Conservation (phyloP, 495 filamentous ascomycete genomes). For the Penicillium dipodomyicola region DNA sequence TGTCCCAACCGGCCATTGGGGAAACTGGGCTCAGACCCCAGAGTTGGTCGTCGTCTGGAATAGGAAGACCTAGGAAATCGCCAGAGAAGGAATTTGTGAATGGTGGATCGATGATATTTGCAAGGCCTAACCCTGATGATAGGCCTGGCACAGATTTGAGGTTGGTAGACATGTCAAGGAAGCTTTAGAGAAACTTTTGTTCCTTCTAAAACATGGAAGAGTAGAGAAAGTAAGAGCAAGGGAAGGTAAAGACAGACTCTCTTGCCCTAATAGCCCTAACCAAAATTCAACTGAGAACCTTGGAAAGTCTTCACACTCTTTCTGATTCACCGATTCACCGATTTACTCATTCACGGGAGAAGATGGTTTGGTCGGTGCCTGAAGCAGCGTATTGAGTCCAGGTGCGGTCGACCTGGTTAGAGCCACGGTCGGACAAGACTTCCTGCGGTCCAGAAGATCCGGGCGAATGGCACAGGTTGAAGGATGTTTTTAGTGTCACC, state of each 20-base stretch:
- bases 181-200: slow-evolving; percentile 7
- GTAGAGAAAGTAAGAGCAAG: background rate
- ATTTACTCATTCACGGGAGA: too few species aligned
- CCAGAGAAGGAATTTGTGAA: slow-evolving; percentile 27
- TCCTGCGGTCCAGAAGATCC: slow-evolving; percentile 36
- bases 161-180: slow-evolving; percentile 22
- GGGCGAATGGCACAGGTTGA: slow-evolving; percentile 18
- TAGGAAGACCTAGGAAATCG: slow-evolving; percentile 32
- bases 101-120: slow-evolving; percentile 13
- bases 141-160: slow-evolving; percentile 20
- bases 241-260: background rate
- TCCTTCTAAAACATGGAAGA: background rate
- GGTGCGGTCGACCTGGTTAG: slow-evolving; percentile 20
- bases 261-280: slow-evolving; percentile 7
- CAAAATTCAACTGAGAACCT: background rate
- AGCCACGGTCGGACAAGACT: slow-evolving; percentile 36
- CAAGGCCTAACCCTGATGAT: slow-evolving; percentile 1
- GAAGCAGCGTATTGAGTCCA: slow-evolving; percentile 21
- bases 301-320: slow-evolving; percentile 12
- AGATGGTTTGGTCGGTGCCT: slow-evolving; percentile 11
- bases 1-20: slow-evolving; percentile 33
- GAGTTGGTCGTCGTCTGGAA: slow-evolving; percentile 35
- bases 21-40: slow-evolving; percentile 37
- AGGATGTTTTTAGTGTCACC: slow-evolving; percentile 1
- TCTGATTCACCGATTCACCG: too few species aligned